These are phyloP conservation scores for Lipomyces yarrowii DNA, from an alignment of 1,139 yeast genomes.

Conservation along the genomic window DNA sequence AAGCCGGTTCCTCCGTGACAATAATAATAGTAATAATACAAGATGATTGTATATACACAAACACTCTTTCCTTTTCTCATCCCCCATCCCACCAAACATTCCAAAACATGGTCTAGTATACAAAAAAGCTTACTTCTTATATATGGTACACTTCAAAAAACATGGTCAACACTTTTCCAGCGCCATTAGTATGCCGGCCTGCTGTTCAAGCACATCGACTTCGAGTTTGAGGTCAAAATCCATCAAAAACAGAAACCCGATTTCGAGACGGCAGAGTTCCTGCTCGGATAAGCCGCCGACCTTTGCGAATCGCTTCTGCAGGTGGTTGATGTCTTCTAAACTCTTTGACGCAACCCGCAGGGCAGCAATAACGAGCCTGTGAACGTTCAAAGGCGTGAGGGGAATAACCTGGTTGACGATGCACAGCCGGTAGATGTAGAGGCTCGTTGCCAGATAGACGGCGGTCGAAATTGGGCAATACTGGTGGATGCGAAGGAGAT, in stretches of 20 bases:
- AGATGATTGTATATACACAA: neutral
- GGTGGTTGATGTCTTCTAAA: slow-evolving; percentile 55
- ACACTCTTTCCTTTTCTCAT: neutral
- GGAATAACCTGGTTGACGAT: slow-evolving; percentile 42
- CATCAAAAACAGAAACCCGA: slow-evolving; percentile 49
- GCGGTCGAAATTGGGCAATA: slow-evolving; percentile 51
- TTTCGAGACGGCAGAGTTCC: slow-evolving; percentile 53
- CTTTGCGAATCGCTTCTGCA: slow-evolving; percentile 54
- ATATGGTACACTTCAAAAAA: neutral
- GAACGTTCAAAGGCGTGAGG: slow-evolving; percentile 49
- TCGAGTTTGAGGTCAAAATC: slow-evolving; percentile 45
- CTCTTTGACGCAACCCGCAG: slow-evolving; percentile 55
- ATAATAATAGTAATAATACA: neutral
- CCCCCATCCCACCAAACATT: neutral
- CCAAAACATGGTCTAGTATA: neutral
- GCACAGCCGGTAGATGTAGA: slow-evolving; percentile 44
- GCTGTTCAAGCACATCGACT: slow-evolving; percentile 37
- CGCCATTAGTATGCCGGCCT: slow-evolving; percentile 21
- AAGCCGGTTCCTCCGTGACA: neutral
- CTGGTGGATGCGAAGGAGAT: slow-evolving; percentile 47
- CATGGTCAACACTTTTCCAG: slow-evolving; percentile 2
- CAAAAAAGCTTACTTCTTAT: neutral
- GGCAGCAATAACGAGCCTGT: slow-evolving; percentile 53
- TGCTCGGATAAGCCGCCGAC: slow-evolving; percentile 54
- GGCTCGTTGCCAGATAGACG: slow-evolving; percentile 47